Evolutionary conservation across 2,329 filamentous ascomycete species (phyloP), one percentile per base, ranked within the genome.

Genomic region (Coccinonectria pachysandricola): DNA sequence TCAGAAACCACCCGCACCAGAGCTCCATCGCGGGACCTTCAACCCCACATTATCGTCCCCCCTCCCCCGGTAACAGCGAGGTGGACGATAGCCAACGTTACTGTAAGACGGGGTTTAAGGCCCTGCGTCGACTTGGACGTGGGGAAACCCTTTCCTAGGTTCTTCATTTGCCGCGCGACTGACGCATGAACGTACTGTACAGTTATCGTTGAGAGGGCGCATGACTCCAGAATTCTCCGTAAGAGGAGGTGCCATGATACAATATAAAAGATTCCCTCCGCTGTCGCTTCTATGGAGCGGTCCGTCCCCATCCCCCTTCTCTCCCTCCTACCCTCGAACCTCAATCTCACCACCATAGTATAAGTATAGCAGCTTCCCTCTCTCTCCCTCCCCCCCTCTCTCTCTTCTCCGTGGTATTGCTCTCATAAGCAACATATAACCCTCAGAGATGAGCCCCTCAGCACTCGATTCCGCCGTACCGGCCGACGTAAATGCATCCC

Each of bases 361-460:
- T n/a, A n/a, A n/a, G n/a, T n/a, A n/a, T n/a, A n/a, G n/a, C n/a
- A n/a, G n/a, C n/a, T n/a, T n/a, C n/a, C n/a, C n/a, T n/a, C n/a
- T n/a, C n/a, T n/a, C n/a, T n/a, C n/a, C n/a, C n/a, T n/a, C n/a
- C n/a, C n/a, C n/a, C n/a, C n/a, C n/a, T n/a, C n/a, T n/a, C n/a
- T n/a, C n/a, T n/a, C n/a, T n/a, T n/a, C n/a, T n/a, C n/a, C n/a
- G n/a, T n/a, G n/a, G n/a, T n/a, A n/a, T n/a, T n/a, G n/a, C n/a
- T n/a, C n/a, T n/a, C n/a, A n/a, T n/a, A n/a, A n/a, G n/a, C n/a
- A n/a, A 12, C 33, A 27, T 26, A 21, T 22, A 21, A 15, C 27
- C 26, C 24, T 13, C 30, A 32, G 45, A 26, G 28, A 57, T 57
- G 54, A 51, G 48, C 30, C 54, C 54, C 31, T 52, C 51, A 23